A percentile compares a stretch with the other conserved stretches of the same genome.
These are phyloP conservation scores for Neonectria punicea DNA, from an alignment of 2,329 filamentous ascomycete species.

Conservation along the genomic window DNA sequence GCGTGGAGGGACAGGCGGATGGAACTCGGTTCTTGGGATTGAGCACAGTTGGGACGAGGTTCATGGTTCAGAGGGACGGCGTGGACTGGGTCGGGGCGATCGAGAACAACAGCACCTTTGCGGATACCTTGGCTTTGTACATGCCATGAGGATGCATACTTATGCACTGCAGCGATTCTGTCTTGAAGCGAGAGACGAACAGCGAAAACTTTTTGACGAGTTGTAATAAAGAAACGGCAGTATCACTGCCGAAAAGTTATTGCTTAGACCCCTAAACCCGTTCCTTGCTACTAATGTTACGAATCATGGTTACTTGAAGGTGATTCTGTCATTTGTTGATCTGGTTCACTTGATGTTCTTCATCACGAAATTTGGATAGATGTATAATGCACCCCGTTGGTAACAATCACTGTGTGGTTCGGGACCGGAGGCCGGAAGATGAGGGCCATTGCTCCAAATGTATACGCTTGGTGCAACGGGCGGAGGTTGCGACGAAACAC, in stretches of 20 bases:
- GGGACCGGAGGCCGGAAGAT: neutral
- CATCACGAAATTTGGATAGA: neutral
- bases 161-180: neutral
- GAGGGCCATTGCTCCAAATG: neutral
- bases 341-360: neutral
- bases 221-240: neutral
- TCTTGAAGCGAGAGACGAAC: neutral
- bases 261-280: constrained; percentile 23
- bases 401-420: too few species aligned
- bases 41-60: constrained; percentile 43
- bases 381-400: neutral
- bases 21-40: constrained; percentile 42
- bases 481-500: neutral
- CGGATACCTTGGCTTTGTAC: constrained; percentile 43
- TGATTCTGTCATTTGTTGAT: neutral
- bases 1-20: constrained; percentile 35
- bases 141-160: constrained; percentile 28
- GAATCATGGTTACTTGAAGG: neutral
- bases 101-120: constrained; percentile 46
- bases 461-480: neutral
- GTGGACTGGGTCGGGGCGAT: constrained; percentile 34
- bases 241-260: neutral
- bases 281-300: neutral
- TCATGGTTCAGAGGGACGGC: constrained; percentile 42
- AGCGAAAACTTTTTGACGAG: constrained; percentile 1